These are phyloP conservation scores for Pueraria montana DNA, from an alignment of 306 rosid species.

Conservation along the genomic window DNA sequence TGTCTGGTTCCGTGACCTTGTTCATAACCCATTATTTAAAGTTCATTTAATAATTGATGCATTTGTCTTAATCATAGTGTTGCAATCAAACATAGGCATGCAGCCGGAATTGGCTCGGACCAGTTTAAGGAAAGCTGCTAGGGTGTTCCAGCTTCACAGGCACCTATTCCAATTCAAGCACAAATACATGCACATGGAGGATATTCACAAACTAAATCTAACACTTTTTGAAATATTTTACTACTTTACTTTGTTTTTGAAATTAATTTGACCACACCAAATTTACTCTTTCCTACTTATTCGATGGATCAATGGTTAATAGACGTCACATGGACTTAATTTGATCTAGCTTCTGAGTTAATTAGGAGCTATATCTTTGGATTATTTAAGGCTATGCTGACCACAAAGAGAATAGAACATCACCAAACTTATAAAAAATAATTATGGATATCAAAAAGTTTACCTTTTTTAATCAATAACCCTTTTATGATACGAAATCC, in stretches of 20 bases:
- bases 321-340: too few relatives aligned
- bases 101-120: neutral
- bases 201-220: conserved; percentile 23
- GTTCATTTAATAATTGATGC: neutral
- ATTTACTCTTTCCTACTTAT: neutral
- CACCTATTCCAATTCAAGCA: conserved; percentile 27
- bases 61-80: conserved; percentile 39
- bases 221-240: neutral
- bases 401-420: neutral
- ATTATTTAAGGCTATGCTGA: neutral
- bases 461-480: neutral
- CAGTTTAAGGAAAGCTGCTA: conserved; percentile 38
- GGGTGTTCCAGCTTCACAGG: conserved; percentile 38
- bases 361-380: neutral
- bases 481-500: neutral
- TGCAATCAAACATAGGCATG: conserved; percentile 17
- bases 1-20: conserved; percentile 32
- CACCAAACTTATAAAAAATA: neutral
- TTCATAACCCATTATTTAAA: conserved; percentile 22
- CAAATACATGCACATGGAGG: conserved; percentile 18
- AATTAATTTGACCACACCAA: neutral
- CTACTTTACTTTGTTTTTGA: neutral
- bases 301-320: neutral
- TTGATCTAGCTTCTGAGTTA: neutral
- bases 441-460: too few relatives aligned